phyloP scores from a whole-genome alignment of 2,329 filamentous ascomycete species.

The Aspergillus novofumigatus region DNA sequence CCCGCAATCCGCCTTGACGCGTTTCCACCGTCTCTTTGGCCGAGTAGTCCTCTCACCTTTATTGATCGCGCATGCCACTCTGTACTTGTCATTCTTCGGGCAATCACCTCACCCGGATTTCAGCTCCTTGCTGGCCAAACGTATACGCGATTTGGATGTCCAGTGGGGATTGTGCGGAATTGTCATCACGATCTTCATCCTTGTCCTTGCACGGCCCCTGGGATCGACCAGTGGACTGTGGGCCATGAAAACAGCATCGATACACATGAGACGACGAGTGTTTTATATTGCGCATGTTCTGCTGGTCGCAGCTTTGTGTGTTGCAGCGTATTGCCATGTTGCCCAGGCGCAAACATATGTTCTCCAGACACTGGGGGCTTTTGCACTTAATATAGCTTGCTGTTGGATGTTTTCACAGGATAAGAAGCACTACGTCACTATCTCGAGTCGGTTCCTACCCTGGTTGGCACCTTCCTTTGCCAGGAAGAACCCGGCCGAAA shows the following conservation, averaged over 20 bases:
- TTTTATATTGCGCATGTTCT: conserved; percentile 56
- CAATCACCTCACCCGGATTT: conserved; percentile 38
- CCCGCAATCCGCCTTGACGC: conserved; percentile 54
- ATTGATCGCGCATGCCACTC: conserved; percentile 48
- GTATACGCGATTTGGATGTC: conserved; percentile 55
- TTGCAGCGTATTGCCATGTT: conserved; percentile 53
- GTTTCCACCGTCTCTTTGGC: conserved; percentile 55
- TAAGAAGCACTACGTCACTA: background rate
- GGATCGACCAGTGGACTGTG: conserved; percentile 17
- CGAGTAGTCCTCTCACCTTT: conserved; percentile 50
- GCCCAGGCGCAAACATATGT: conserved; percentile 52
- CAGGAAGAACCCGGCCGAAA: background rate
- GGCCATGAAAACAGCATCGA: conserved; percentile 10
- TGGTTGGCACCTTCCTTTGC: background rate
- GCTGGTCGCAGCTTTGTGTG: conserved; percentile 47
- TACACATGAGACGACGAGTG: conserved; percentile 35
- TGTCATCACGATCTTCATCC: conserved; percentile 42
- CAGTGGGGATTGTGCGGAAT: conserved; percentile 52
- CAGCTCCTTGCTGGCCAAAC: conserved; percentile 45
- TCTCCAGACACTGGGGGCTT: conserved; percentile 46
- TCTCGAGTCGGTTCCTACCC: background rate
- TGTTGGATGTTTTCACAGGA: conserved; percentile 17
- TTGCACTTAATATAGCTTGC: conserved; percentile 39
- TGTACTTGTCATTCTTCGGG: conserved; percentile 58
- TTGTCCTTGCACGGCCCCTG: conserved; percentile 47